phyloP scores from a whole-genome alignment of 371 early-diverging fungal genomes.

The Mucor velutinosus region DNA sequence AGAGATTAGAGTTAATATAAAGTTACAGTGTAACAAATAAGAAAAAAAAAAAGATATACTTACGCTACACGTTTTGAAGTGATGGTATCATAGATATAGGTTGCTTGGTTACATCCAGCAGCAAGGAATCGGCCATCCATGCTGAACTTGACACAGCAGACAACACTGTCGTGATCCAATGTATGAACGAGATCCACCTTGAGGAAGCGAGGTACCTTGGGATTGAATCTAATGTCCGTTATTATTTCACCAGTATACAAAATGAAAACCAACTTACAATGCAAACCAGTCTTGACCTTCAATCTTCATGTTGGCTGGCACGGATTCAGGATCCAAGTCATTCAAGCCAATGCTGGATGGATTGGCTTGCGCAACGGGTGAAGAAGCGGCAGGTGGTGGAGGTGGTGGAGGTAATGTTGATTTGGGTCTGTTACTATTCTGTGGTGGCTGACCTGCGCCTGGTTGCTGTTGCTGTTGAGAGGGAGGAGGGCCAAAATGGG shows the following conservation, averaged over 20 bases:
- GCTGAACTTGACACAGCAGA: conserved; percentile 94
- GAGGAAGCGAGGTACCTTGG: conserved; percentile 65
- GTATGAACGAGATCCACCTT: conserved; percentile 82
- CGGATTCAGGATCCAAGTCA: conserved; percentile 79
- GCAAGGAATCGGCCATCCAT: conserved; percentile 87
- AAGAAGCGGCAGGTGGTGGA: neutral
- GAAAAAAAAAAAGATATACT: conserved; percentile 7
- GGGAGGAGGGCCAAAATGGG: conserved; percentile 14
- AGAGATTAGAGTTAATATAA: neutral
- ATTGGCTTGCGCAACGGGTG: neutral
- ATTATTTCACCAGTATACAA: neutral
- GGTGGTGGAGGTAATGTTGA: neutral
- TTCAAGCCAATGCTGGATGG: conserved; percentile 36
- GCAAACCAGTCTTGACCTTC: conserved; percentile 89
- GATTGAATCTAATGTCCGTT: conserved; percentile 59
- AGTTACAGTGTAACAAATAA: conserved; percentile 1
- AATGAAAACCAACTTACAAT: conserved; percentile 47
- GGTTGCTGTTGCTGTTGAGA: neutral
- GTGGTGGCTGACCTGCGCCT: neutral
- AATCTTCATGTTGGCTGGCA: conserved; percentile 72
- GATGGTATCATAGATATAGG: conserved; percentile 84
- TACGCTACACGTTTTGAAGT: conserved; percentile 74
- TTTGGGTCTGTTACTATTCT: neutral
- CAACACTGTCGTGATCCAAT: conserved; percentile 87
- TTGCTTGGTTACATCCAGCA: conserved; percentile 90